A percentile compares a stretch with the other conserved stretches of the same genome.
Conservation (phyloP, 2,329 filamentous ascomycete species). For the Aspergillus sp. region DNA sequence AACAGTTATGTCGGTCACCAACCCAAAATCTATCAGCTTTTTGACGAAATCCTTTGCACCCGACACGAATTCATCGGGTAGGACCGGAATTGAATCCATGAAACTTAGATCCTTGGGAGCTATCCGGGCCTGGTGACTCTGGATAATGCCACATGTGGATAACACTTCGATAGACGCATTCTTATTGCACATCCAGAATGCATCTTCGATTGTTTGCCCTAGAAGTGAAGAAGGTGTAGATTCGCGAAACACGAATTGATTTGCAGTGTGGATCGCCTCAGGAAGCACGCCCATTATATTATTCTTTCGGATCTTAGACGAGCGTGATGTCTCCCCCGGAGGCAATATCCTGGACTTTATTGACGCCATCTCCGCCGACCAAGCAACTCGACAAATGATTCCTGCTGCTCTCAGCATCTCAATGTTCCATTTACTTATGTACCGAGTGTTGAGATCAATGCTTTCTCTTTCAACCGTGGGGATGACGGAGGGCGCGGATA, state of each 20-base stretch:
- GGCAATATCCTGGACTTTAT: constrained; percentile 58
- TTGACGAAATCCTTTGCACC: constrained; percentile 67
- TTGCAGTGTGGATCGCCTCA: constrained; percentile 75
- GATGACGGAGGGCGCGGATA: constrained; percentile 93
- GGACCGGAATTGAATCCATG: constrained; percentile 79
- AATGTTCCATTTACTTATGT: constrained; percentile 91
- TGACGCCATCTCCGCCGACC: constrained; percentile 78
- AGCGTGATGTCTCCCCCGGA: constrained; percentile 22
- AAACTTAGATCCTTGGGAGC: constrained; percentile 69
- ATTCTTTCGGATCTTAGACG: constrained; percentile 55
- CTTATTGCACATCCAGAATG: constrained; percentile 89
- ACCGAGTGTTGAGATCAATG: constrained; percentile 92
- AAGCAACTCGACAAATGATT: constrained; percentile 83
- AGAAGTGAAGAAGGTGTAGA: constrained; percentile 85
- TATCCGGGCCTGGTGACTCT: constrained; percentile 78
- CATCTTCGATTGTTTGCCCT: constrained; percentile 83
- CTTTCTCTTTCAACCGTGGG: constrained; percentile 96
- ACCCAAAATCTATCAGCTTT: constrained; percentile 75
- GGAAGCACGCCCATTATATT: constrained; percentile 66
- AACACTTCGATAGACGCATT: constrained; percentile 80
- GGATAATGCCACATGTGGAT: constrained; percentile 79
- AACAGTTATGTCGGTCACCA: constrained; percentile 83
- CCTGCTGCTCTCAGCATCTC: constrained; percentile 89
- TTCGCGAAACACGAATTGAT: constrained; percentile 82
- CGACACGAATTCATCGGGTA: constrained; percentile 70